Base-by-base conservation (phyloP, 2,329 filamentous ascomycete genomes). In the Paecilomyces sp. region DNA sequence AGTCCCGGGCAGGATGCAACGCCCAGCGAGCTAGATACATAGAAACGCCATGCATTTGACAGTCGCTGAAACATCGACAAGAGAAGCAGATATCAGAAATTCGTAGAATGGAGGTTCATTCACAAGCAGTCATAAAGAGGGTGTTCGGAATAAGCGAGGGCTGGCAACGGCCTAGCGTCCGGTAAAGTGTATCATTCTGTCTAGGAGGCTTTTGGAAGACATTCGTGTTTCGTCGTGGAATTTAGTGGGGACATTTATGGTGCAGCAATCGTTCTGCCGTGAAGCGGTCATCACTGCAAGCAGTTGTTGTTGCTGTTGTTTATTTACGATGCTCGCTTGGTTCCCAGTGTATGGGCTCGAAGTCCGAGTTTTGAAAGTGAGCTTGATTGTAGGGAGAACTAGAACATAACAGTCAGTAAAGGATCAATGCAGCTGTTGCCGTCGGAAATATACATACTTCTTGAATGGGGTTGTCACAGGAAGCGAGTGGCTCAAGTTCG, bases 321-420 rank as follows among this genome's bases (percentile, higher is more conserved):
- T 67, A 68, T 67, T 70, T 71, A 57, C 71, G 66, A 58, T 67
- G 70, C 18, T 78, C 74, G 55, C 69, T 70, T n/a, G 76, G 75
- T 50, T 74, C 74, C 72, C 74, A 79, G 60, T 78, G 75, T 34
- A 75, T 74, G 13, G 77, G 77, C 61, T 80, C 71, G 59, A 80
- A 78, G 58, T 80, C 70, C 33, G 74, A 67, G 62, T 80, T 76
- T 58, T 76, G 72, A 65, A 79, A 79, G 66, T 80, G 75, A 53
- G 77, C 75, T 62, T 77, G 74, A 63, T 78, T 77, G 68, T 76
- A 74, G 8, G 76, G 73, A 11, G 76, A 79, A 61, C 77, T 79
- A 50, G 28, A 51, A 3, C 24, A 34, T 18, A 47, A 9, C 18
- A 15, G 53, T 64, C 56, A 62, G 57, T 24, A 58, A 52, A n/a